Conservation (phyloP, 306 rosid genomes). For the Dryas alaskensis region DNA sequence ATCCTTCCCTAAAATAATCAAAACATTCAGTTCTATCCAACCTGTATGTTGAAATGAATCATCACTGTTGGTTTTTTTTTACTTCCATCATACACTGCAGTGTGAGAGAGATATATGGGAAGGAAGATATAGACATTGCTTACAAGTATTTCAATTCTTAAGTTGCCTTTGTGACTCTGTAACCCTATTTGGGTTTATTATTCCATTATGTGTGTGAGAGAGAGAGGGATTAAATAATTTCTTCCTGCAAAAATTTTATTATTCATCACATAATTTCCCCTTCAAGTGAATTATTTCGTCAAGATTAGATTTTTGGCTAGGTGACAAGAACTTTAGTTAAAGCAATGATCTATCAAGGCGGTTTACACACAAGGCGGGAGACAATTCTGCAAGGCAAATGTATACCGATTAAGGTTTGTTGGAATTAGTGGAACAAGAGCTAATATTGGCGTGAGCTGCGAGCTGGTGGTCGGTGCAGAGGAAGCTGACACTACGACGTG, state of each 20-base stretch:
- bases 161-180: slow-evolving; percentile 13
- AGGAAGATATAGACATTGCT: slow-evolving; percentile 83
- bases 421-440: slow-evolving; percentile 8
- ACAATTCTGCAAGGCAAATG: neutral
- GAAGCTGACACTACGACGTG: too few relatives aligned
- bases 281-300: neutral
- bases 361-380: neutral
- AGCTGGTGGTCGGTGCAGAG: too few relatives aligned
- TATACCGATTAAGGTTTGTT: slow-evolving; percentile 9
- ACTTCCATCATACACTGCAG: slow-evolving; percentile 41
- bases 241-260: neutral
- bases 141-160: slow-evolving; percentile 81
- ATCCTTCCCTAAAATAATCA: neutral
- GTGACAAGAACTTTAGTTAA: slow-evolving; percentile 1
- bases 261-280: neutral
- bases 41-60: slow-evolving; percentile 1
- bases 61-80: neutral
- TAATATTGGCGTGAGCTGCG: too few relatives aligned
- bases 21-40: neutral
- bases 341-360: neutral
- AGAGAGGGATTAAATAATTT: neutral
- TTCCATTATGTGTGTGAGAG: neutral
- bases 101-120: slow-evolving; percentile 89
- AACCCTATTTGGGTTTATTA: slow-evolving; percentile 3
- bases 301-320: slow-evolving; percentile 1